phyloP scores from a whole-genome alignment of 495 filamentous ascomycete genomes.

The Trichoderma orchidacearum region DNA sequence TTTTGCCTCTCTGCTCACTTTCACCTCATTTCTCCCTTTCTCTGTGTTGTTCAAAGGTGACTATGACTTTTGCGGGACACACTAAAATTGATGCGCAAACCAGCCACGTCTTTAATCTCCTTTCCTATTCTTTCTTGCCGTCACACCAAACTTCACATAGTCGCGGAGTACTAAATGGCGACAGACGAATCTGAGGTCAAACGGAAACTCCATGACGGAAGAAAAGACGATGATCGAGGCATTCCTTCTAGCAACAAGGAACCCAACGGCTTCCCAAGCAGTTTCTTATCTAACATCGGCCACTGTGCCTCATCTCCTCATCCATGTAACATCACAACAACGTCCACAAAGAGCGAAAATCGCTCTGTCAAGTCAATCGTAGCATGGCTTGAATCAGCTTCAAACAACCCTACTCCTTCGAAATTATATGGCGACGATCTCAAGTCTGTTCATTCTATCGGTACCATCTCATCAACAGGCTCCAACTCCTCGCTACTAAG shows the following conservation, averaged over 20 bases:
- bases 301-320: neutral
- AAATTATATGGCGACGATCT: neutral
- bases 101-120: neutral
- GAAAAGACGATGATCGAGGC: constrained; percentile 10
- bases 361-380: constrained; percentile 10
- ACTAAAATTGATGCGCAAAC: neutral
- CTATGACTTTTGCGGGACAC: neutral
- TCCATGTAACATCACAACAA: neutral
- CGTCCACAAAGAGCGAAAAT: neutral
- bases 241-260: too few relatives aligned
- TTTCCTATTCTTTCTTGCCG: neutral
- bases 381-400: constrained; percentile 6
- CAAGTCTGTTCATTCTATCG: neutral
- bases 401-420: neutral
- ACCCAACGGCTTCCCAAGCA: neutral
- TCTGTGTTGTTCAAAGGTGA: constrained; percentile 7
- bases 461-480: neutral
- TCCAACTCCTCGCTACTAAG: neutral
- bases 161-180: neutral
- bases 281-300: constrained; percentile 11
- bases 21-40: neutral
- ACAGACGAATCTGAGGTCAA: neutral
- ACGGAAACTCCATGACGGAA: neutral
- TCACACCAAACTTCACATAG: neutral
- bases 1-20: neutral